These are phyloP conservation scores for Phialophora expanda DNA, from an alignment of 2,329 filamentous ascomycete species.

Conservation along the genomic window DNA sequence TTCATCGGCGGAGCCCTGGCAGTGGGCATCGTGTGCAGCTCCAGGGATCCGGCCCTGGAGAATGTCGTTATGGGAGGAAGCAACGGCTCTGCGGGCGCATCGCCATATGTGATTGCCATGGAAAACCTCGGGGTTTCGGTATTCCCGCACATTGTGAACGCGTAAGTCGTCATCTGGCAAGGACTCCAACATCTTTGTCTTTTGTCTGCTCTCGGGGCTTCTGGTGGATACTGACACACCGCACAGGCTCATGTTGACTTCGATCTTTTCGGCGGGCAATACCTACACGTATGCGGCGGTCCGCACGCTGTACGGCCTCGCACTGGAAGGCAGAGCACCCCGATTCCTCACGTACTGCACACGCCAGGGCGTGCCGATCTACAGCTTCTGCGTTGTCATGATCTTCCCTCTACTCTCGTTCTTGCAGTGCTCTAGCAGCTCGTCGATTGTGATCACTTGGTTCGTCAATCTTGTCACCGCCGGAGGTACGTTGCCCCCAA, in stretches of 20 bases:
- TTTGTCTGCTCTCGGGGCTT: slow-evolving; percentile 50
- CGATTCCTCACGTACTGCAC: slow-evolving; percentile 64
- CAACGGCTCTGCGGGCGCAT: slow-evolving; percentile 55
- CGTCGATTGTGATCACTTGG: slow-evolving; percentile 59
- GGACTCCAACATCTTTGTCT: slow-evolving; percentile 59
- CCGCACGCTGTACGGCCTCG: slow-evolving; percentile 59
- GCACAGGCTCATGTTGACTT: slow-evolving; percentile 53
- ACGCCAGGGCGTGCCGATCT: slow-evolving; percentile 66
- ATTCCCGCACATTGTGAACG: slow-evolving; percentile 14
- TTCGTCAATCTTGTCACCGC: slow-evolving; percentile 54
- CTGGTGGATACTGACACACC: not conserved
- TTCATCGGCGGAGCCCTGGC: slow-evolving; percentile 73
- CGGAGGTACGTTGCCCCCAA: slow-evolving; percentile 15
- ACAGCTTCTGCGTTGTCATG: slow-evolving; percentile 61
- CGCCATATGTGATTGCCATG: slow-evolving; percentile 69
- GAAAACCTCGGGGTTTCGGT: slow-evolving; percentile 51
- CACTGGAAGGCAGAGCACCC: slow-evolving; percentile 60
- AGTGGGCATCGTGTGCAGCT: slow-evolving; percentile 71
- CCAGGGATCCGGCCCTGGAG: slow-evolving; percentile 64
- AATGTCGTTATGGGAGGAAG: slow-evolving; percentile 54
- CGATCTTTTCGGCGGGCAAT: slow-evolving; percentile 63
- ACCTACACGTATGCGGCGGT: slow-evolving; percentile 61
- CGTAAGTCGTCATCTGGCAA: slow-evolving; percentile 43
- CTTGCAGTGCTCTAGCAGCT: slow-evolving; percentile 57
- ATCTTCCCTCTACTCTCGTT: slow-evolving; percentile 59